A percentile compares a stretch with the other conserved stretches of the same genome.
Conservation (phyloP, 768 basidiomycete species). For the Russula ochroleuca region DNA sequence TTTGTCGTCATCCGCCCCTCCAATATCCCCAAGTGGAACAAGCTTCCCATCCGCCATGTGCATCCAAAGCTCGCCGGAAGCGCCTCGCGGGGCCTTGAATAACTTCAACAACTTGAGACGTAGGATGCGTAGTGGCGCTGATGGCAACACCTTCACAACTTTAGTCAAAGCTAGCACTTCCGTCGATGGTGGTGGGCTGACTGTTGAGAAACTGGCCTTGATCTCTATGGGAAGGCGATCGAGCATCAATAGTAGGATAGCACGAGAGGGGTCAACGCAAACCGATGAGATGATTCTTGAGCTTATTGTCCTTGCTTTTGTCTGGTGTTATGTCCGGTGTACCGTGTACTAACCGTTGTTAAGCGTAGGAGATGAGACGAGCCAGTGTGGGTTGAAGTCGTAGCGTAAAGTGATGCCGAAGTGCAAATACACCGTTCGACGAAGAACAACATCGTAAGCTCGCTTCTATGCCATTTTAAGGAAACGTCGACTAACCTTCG, state of each 20-base stretch:
- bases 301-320: constrained; percentile 41
- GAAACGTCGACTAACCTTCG: constrained; percentile 43
- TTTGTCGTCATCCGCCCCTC: constrained; percentile 40
- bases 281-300: constrained; percentile 63
- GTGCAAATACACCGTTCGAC: background rate
- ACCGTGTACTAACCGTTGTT: constrained; percentile 50
- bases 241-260: background rate
- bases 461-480: background rate
- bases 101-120: constrained; percentile 51
- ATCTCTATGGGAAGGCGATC: constrained; percentile 23
- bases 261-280: constrained; percentile 24
- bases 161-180: constrained; percentile 28
- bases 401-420: background rate
- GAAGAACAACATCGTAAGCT: constrained; percentile 1
- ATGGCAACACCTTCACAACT: constrained; percentile 55
- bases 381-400: background rate
- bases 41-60: constrained; percentile 48
- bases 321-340: constrained; percentile 40
- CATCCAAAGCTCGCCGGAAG: constrained; percentile 49
- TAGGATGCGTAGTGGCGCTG: constrained; percentile 62
- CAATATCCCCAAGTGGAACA: constrained; percentile 38
- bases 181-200: constrained; percentile 13
- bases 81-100: constrained; percentile 33
- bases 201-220: constrained; percentile 18
- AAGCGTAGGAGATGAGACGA: background rate